These are phyloP conservation scores for Cajanus cajan DNA, from an alignment of 306 rosid genomes.

Conservation along the genomic window DNA sequence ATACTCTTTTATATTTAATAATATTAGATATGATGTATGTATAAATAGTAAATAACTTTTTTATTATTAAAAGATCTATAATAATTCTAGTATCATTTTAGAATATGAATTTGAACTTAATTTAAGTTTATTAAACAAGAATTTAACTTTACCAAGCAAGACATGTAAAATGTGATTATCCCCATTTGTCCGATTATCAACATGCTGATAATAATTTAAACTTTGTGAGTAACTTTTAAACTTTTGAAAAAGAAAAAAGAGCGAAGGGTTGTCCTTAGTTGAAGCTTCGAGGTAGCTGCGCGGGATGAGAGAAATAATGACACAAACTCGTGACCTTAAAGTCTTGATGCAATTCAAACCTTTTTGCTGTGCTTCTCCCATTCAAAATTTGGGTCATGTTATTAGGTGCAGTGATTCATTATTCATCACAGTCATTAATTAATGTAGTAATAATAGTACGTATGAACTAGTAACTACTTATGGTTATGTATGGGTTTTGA, in stretches of 20 bases:
- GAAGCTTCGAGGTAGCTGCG: neutral
- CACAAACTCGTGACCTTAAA: neutral
- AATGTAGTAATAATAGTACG: neutral
- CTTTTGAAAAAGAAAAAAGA: neutral
- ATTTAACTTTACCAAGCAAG: no score
- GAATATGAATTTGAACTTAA: no score
- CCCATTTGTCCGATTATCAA: no score
- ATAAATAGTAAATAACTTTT: no score
- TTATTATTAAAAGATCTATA: no score
- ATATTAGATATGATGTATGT: no score
- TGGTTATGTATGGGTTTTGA: neutral
- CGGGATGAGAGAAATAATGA: neutral
- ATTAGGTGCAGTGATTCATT: slow-evolving; percentile 8
- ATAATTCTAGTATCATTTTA: no score
- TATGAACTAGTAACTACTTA: neutral
- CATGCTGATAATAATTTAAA: neutral
- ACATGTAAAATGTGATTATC: no score
- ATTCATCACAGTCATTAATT: slow-evolving; percentile 1
- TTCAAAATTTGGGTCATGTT: slow-evolving; percentile 1
- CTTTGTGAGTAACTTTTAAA: neutral
- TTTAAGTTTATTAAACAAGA: no score
- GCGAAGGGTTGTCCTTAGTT: neutral
- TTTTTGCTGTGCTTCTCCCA: neutral
- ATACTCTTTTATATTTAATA: no score
- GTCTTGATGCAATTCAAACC: neutral